Base-by-base conservation (phyloP, 2,329 filamentous ascomycete species). In the Pochonia chlamydosporia region DNA sequence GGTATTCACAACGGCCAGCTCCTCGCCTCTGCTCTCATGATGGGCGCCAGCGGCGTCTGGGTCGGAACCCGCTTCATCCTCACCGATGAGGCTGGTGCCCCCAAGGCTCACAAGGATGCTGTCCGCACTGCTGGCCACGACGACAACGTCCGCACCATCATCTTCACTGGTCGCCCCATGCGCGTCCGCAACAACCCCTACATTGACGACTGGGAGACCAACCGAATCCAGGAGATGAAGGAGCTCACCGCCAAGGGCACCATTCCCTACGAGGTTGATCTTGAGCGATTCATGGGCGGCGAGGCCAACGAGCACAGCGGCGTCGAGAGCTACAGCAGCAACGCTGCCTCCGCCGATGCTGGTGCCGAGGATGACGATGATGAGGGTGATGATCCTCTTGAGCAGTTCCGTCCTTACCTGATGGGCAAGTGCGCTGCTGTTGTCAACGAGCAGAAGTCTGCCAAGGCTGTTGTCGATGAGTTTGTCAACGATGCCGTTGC, bases 341-440 rank as follows among this genome's bases (percentile, higher is more conserved):
- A 85, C 50, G 85, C 84, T 8, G 63, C 69, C 56, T 81, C 81
- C 49, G 85, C 83, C 10, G 81, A 82, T 67, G 85, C 84, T 52
- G 72, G 83, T n/a, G 81, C 81, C 49, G 85, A 82, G 9, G 81
- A 83, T 66, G 85, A 84, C 52, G 72, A 84, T 52, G 81, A 85
- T 41, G 79, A 87, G 51, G 80, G 88, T 49, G 91, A 96, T 50
- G 89, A 97, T 35, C 81, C 86, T 28, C 83, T 99, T 73, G 93
- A 97, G 67, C 89, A 93, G 64, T 91, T 89, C 61, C 80, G 89
- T 49, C 91, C 91, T 13, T 95, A 82, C 76, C 72, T 96, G 58
- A 99, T 99, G 93, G 93, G 93, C 67, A 95, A 97, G 79, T 92
- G 88, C 51, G 87, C 93, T 31, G 92, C 93, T 24, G 89, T 96